phyloP scores from a whole-genome alignment of 1,284 basidiomycete genomes.

The Austroboletus niveus region DNA sequence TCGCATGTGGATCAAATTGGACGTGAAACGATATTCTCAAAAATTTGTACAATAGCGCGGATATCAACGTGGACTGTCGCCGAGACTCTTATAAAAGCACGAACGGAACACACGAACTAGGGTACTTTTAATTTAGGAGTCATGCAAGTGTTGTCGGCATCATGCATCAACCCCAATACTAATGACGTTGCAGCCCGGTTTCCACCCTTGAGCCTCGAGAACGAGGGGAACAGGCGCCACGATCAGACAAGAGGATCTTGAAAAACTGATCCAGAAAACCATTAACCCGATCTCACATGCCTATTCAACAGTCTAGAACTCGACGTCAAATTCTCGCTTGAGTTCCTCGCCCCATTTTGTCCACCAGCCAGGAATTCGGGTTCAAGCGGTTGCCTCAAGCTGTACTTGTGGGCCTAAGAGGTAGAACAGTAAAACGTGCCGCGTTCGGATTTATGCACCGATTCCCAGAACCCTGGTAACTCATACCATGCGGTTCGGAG shows the following conservation, averaged over 20 bases:
- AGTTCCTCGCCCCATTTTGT: conserved; percentile 26
- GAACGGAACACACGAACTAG: conserved; percentile 4
- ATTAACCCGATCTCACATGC: conserved; percentile 18
- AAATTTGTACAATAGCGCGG: conserved; percentile 2
- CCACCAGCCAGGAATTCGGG: conserved; percentile 14
- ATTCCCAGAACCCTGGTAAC: conserved; percentile 29
- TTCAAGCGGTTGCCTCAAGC: conserved; percentile 19
- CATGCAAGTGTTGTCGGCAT: conserved; percentile 5
- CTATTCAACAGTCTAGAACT: conserved; percentile 27
- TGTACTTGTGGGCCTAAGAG: conserved; percentile 35
- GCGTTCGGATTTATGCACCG: conserved; percentile 20
- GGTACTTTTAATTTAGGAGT: conserved; percentile 18
- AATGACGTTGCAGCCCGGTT: conserved; percentile 13
- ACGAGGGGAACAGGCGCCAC: conserved; percentile 15
- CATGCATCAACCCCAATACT: conserved; percentile 13
- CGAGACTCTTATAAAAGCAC: conserved; percentile 5
- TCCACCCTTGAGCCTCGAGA: conserved; percentile 19
- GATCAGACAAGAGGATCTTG: conserved; percentile 10
- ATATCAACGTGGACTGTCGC: conserved; percentile 7
- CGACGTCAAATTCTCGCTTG: conserved; percentile 31
- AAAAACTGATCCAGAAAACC: conserved; percentile 8
- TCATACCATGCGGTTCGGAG: conserved; percentile 27
- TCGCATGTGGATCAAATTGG: conserved; percentile 6
- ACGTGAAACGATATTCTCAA: conserved; percentile 17
- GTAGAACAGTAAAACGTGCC: conserved; percentile 24